Percentiles rank a stretch among this genome's conserved stretches.
These are phyloP conservation scores for Musa balbisiana DNA, from an alignment of 202 grass and related monocot species.

Conservation along the genomic window DNA sequence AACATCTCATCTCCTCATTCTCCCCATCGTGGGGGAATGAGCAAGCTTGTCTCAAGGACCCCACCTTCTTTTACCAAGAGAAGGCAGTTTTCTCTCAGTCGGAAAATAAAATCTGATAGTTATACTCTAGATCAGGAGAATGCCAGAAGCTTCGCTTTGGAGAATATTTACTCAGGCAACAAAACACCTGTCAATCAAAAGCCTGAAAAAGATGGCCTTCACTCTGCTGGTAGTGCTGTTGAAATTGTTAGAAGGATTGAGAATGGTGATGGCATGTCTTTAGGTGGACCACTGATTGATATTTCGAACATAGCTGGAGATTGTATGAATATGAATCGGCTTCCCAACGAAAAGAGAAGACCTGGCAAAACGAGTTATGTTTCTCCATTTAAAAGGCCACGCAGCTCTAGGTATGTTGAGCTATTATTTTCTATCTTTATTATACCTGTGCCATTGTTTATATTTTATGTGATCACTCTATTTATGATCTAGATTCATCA, in stretches of 20 bases:
- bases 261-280: constrained; percentile 29
- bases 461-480: constrained; percentile 3
- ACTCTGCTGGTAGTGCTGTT: constrained; percentile 10
- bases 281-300: constrained; percentile 43
- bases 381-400: constrained; percentile 80
- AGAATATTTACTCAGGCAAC: constrained; percentile 16
- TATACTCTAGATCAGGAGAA: constrained; percentile 23
- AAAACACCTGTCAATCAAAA: constrained; percentile 28
- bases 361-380: constrained; percentile 48
- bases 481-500: constrained; percentile 55
- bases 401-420: constrained; percentile 59
- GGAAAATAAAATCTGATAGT: constrained; percentile 24
- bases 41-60: constrained; percentile 13
- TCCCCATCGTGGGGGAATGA: constrained; percentile 4
- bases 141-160: constrained; percentile 13
- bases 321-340: constrained; percentile 30
- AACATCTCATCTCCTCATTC: constrained; percentile 23
- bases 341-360: constrained; percentile 46
- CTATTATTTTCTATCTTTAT: neutral
- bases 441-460: neutral
- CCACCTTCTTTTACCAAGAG: constrained; percentile 10
- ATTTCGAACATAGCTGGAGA: constrained; percentile 43
- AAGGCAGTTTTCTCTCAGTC: constrained; percentile 18
- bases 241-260: constrained; percentile 23
- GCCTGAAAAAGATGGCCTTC: constrained; percentile 36